Base-by-base conservation (phyloP, 228 moss, liverwort and hornwort genomes). In the Sphagnum magellanicum region DNA sequence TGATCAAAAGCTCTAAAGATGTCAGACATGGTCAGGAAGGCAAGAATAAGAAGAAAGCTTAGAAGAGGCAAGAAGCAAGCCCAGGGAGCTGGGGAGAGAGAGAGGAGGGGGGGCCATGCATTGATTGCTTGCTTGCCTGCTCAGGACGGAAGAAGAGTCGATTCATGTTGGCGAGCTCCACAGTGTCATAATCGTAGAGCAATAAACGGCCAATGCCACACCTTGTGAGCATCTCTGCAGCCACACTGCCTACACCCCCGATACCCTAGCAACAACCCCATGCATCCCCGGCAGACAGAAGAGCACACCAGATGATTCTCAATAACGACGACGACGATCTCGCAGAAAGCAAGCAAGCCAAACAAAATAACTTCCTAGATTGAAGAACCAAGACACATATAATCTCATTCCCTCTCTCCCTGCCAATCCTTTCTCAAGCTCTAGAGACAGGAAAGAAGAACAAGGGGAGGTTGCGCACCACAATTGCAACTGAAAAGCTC, bases 101-200 rank as follows among this genome's bases (percentile, higher is more conserved):
- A 16, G 63, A 10, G 11, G 48, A 5, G 8, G 4, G 6, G 48
- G n/a, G 16, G 63, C 3, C 3, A 32, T 32, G 32, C 32, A 32
- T 32, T 32, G 32, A 32, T 32, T 32, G 32, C 3, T 32, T 32
- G 65, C 67, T 71, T 70, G 79, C 94, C 88, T 97, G 97, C 79
- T 98, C 91, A 49, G 97, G 97, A 78, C 89, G 94, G 78, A 98
- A 98, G 74, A 98, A 98, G 17, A 98, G 91, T 50, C 97, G 87
- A 78, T 98, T 98, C 97, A 98, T 98, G 66, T 98, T 98, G 49
- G 97, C 97, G 63, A 98, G 86, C 89, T 98, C 97, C 71, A 98
- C 97, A 15, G 93, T 93, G 64, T 98, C 97, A 71, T 98, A 98
- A 74, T 98, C 97, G 64, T 98, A 98, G 17, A 98, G 84, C 72